Conservation (phyloP, 768 basidiomycete genomes). For the Tricholoma bakamatsutake region DNA sequence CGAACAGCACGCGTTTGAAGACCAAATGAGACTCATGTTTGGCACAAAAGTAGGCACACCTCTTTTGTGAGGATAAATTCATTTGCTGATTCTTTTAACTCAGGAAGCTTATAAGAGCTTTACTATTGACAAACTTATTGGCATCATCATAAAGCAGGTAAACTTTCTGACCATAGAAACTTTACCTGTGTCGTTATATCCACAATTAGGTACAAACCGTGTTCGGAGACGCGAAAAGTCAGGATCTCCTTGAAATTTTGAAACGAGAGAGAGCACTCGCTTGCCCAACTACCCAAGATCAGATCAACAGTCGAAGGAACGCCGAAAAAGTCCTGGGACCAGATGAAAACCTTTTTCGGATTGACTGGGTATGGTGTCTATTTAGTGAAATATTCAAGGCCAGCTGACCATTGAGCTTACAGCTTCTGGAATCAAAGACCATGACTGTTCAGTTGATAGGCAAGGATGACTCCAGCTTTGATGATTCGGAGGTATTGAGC, state of each 20-base stretch:
- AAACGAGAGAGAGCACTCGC: slow-evolving; percentile 59
- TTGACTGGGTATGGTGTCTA: slow-evolving; percentile 59
- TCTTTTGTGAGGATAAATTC: neutral
- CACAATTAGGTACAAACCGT: slow-evolving; percentile 54
- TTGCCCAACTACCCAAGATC: slow-evolving; percentile 63
- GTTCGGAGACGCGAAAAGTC: slow-evolving; percentile 62
- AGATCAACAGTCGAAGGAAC: slow-evolving; percentile 57
- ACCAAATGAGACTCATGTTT: slow-evolving; percentile 84
- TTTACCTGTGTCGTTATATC: neutral
- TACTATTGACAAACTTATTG: slow-evolving; percentile 89
- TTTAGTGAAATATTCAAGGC: neutral
- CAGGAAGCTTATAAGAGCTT: slow-evolving; percentile 85
- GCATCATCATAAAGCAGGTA: slow-evolving; percentile 86
- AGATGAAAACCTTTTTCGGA: slow-evolving; percentile 73
- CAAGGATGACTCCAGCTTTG: slow-evolving; percentile 70
- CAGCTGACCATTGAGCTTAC: neutral
- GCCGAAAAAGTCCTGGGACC: slow-evolving; percentile 68
- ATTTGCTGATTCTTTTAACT: neutral
- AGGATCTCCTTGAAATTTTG: slow-evolving; percentile 65
- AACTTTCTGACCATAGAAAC: slow-evolving; percentile 8
- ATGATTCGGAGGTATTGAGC: slow-evolving; percentile 71
- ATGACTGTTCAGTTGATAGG: slow-evolving; percentile 73
- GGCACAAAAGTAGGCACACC: slow-evolving; percentile 56
- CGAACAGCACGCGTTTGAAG: slow-evolving; percentile 84
- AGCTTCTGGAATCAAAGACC: slow-evolving; percentile 62